Percentiles rank a stretch among this genome's conserved stretches.
These are phyloP conservation scores for Neoarthrinium moseri DNA, from an alignment of 2,329 filamentous ascomycete species.

Conservation along the genomic window DNA sequence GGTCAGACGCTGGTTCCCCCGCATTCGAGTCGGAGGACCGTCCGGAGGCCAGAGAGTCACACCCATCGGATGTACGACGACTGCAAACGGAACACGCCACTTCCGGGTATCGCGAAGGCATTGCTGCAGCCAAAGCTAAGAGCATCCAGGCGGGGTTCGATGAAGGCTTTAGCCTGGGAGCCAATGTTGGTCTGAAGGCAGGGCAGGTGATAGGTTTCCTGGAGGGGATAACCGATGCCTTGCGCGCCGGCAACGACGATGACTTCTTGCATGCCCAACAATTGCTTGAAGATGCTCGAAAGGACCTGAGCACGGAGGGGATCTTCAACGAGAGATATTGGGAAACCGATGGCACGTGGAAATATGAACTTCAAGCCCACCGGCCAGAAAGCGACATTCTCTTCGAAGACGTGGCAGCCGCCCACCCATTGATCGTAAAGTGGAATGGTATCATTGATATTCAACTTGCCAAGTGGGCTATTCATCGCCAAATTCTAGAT, in stretches of 20 bases:
- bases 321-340: conserved; percentile 69
- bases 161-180: conserved; percentile 83
- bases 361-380: conserved; percentile 51
- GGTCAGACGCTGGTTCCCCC: conserved; percentile 12
- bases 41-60: conserved; percentile 17
- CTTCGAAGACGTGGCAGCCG: conserved; percentile 61
- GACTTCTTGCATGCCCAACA: conserved; percentile 20
- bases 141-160: conserved; percentile 89
- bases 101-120: conserved; percentile 86
- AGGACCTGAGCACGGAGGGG: conserved; percentile 58
- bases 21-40: conserved; percentile 8
- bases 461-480: conserved; percentile 37
- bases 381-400: conserved; percentile 18
- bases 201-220: conserved; percentile 76
- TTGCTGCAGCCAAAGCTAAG: conserved; percentile 70
- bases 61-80: conserved; percentile 67
- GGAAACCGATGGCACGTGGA: conserved; percentile 70
- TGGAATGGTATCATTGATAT: conserved; percentile 52
- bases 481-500: conserved; percentile 14
- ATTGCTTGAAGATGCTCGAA: conserved; percentile 48
- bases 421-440: conserved; percentile 65
- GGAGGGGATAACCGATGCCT: conserved; percentile 64
- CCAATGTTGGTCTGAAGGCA: conserved; percentile 70
- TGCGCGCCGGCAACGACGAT: conserved; percentile 28
- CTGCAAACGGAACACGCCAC: conserved; percentile 77